Base-by-base conservation (phyloP, 169 alveolate species). In the Eimeria necatrix region DNA sequence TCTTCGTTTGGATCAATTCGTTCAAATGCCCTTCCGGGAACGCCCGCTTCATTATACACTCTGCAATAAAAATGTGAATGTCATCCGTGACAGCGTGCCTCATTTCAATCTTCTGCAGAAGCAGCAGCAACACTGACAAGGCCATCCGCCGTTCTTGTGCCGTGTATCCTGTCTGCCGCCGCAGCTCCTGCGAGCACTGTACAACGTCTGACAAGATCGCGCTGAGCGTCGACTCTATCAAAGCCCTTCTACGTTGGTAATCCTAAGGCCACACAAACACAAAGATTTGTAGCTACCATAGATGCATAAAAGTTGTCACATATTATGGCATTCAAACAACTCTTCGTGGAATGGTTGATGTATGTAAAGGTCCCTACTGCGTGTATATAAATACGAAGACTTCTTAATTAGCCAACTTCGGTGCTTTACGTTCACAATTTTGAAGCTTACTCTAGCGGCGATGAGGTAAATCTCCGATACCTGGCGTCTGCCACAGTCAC, bases 81-180 rank as follows among this genome's bases (percentile, higher is more conserved):
- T 73, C 84, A n/a, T 73, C 84, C 9, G 56, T 6, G 59, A 73
- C 84, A 24, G 51, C 84, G 53, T 73, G 84, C 59, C 84, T 10
- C 51, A 73, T 73, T 41, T 73, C 84, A 14, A 73, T 73, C 56
- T 73, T 73, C 12, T 73, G 84, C 84, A 73, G 53, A 10, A 73
- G 84, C 53, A 73, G 53, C 84, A 73, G 22, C 59, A 73, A 53
- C 59, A 73, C 84, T 7, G 84, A 73, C 51, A 73, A 20, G 18
- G 84, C 51, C 84, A 73, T 24, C 56, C 84, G 51, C 56, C 84
- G 51, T n/a, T 73, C 56, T 26, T 68, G 78, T n/a, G 80, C 80
- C 18, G 80, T 20, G 32, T 68, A 32, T 68, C 46, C 80, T 10
- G 80, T 68, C 22, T 18, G 80, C 46, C 22, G 16, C 49, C 80